Conservation (phyloP, 225 moss, liverwort and hornwort species). For the Neckera pumila region DNA sequence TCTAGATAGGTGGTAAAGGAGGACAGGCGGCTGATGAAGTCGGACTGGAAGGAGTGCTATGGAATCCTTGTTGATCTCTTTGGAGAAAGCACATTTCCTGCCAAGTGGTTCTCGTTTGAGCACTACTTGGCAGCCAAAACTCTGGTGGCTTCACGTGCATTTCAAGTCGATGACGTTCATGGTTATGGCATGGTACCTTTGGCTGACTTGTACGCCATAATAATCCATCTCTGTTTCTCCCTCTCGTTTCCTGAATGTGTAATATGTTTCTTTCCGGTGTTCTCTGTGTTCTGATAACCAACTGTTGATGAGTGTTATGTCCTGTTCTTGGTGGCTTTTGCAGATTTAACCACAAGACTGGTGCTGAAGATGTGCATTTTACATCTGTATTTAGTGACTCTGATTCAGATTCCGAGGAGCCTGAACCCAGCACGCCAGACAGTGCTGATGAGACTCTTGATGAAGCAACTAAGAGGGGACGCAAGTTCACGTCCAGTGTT, state of each 20-base stretch:
- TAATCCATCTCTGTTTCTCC: neutral
- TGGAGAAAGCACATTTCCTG: conserved; percentile 38
- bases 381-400: conserved; percentile 48
- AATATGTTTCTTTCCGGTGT: neutral
- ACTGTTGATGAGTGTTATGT: neutral
- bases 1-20: conserved; percentile 78
- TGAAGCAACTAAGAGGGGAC: neutral
- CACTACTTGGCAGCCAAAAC: conserved; percentile 70
- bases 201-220: conserved; percentile 73
- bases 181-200: conserved; percentile 89
- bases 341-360: conserved; percentile 94
- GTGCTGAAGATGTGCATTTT: conserved; percentile 80
- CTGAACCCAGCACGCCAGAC: neutral
- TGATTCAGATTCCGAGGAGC: conserved; percentile 25
- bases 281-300: neutral
- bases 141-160: conserved; percentile 67
- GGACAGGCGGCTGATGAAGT: conserved; percentile 56
- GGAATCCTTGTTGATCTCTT: conserved; percentile 42
- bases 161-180: conserved; percentile 74
- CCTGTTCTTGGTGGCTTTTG: conserved; percentile 1
- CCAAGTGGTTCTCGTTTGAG: conserved; percentile 63
- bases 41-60: conserved; percentile 69
- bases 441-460: neutral
- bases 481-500: neutral
- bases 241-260: neutral